Base-by-base conservation (phyloP, 306 rosid species). In the Arachis hypogaea region DNA sequence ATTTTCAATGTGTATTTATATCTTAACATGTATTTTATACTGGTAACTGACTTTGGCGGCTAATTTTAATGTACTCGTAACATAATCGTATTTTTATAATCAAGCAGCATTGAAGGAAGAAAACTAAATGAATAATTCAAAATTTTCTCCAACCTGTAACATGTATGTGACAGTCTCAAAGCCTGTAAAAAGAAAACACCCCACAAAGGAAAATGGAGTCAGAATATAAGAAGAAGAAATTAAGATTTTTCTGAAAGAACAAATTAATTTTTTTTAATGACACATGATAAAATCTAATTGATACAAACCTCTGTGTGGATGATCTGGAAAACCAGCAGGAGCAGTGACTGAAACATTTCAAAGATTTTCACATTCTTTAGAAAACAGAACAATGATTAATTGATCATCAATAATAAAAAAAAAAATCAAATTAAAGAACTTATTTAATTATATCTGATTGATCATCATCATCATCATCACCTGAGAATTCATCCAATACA, bases 301-400 rank as follows among this genome's bases (percentile, higher is more conserved):
- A 9, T 78, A 22, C 28, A 81, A 80, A 87, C 98, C 99, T 87
- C 99, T 88, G 45, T 94, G 99, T 75, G 99, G 97, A 84, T 94
- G 99, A 84, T 94, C 99, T 38, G 92, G 99, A 71, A 94, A 94
- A 7, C 99, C 99, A 85, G 97, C 95, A 43, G 99, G 99, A 83
- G 96, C 92, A 63, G 96, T 68, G 30, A 89, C 97, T 94, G 91
- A 78, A 82, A 76, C 28, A 80, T 61, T 59, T 5, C 52, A 60
- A 60, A 60, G 78, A 9, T 63, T 2, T 16, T 64, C 63, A 41
- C 72, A 75, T 54, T 69, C 11, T 79, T 79, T 42, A 80, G 62
- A 58, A 58, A 40, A 65, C 43, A 59, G 11, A 54, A 66, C 7
- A 66, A 79, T 12, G 75, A 36, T 59, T 61, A 56, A 10, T 47